These are phyloP conservation scores for Rasamsonia emersonii DNA, from an alignment of 2,329 filamentous ascomycete genomes.

Conservation along the genomic window DNA sequence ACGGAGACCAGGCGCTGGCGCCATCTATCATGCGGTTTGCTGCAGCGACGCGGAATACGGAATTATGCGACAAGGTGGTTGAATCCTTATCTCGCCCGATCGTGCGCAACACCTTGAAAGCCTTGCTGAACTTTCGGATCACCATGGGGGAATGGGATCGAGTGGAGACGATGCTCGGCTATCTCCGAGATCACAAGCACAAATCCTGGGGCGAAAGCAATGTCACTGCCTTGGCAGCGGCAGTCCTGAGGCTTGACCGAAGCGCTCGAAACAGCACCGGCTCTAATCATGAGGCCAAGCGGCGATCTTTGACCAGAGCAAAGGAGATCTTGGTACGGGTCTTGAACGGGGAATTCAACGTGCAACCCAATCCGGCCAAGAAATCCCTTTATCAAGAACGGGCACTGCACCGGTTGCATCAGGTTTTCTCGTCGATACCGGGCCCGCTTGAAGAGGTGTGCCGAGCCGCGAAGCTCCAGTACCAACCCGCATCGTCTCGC, in stretches of 20 bases:
- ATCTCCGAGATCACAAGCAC: constrained; percentile 23
- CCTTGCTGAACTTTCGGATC: constrained; percentile 27
- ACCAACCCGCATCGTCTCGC: constrained; percentile 9
- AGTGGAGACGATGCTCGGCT: constrained; percentile 22
- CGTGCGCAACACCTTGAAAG: constrained; percentile 26
- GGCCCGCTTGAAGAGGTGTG: constrained; percentile 23
- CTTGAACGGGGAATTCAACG: constrained; percentile 27
- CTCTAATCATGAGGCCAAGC: constrained; percentile 7
- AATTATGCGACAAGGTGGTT: constrained; percentile 22
- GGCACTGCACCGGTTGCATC: constrained; percentile 20
- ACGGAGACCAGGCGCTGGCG: constrained; percentile 40
- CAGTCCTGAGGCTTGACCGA: constrained; percentile 32
- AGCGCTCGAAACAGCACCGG: constrained; percentile 10
- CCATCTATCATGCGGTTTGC: constrained; percentile 49
- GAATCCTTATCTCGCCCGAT: constrained; percentile 23
- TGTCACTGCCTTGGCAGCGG: constrained; percentile 26
- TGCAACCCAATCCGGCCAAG: constrained; percentile 11
- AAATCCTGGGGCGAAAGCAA: constrained; percentile 33
- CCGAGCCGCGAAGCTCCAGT: constrained; percentile 11
- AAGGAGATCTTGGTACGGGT: constrained; percentile 25
- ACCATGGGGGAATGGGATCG: constrained; percentile 25
- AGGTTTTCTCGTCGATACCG: constrained; percentile 23
- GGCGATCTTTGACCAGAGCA: constrained; percentile 16
- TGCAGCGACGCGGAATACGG: constrained; percentile 37
- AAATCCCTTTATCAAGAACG: constrained; percentile 18